Evolutionary conservation across 345 rosid species (phyloP), one percentile per base, ranked within the genome.

Genomic region (thale cress (Arabidopsis thaliana)): DNA sequence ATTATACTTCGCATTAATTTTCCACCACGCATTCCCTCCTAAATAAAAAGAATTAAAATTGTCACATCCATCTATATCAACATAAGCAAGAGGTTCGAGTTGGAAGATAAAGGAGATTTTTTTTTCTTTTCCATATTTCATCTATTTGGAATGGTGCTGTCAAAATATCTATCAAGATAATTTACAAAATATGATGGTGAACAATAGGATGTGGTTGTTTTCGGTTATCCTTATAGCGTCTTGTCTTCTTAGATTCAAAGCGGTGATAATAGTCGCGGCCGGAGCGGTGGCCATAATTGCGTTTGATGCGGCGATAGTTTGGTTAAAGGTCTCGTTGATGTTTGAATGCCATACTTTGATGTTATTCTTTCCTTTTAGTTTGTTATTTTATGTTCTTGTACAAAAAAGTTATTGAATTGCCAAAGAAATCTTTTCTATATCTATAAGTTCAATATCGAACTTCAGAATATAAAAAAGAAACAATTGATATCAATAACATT

Each of bases 221-320:
- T 51, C 23, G 8, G 11, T 23, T 40, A 59, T 67, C 42, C n/a
- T 75, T 51, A 3, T 60, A 40, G 37, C 48, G 56, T 67, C 69
- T 67, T 59, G 68, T 40, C 13, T 67, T 32, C 49, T 75, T 14
- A 30, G 71, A 67, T 67, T 67, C 62, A 75, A 75, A 20, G 62
- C 48, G 13, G 55, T 66, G 53, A 8, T 75, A 75, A 20, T 59
- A n/a, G 28, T 41, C 8, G 55, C 11, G 45, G 30, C 38, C 8
- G 61, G 73, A 13, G 30, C 55, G 37, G 37, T 41, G 5, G 62
- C 36, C 44, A 38, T 67, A 14, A 37, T 49, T 59, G 52, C 28
- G 37, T 37, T 75, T 49, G 30, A 30, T 51, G 53, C 62, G 32
- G 67, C 25, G 22, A 59, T 75, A 22, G 68, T 74, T n/a, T 67